Evolutionary conservation across 2,329 filamentous ascomycete species (phyloP).

Genomic region (Xylariomycetidae sp.): DNA sequence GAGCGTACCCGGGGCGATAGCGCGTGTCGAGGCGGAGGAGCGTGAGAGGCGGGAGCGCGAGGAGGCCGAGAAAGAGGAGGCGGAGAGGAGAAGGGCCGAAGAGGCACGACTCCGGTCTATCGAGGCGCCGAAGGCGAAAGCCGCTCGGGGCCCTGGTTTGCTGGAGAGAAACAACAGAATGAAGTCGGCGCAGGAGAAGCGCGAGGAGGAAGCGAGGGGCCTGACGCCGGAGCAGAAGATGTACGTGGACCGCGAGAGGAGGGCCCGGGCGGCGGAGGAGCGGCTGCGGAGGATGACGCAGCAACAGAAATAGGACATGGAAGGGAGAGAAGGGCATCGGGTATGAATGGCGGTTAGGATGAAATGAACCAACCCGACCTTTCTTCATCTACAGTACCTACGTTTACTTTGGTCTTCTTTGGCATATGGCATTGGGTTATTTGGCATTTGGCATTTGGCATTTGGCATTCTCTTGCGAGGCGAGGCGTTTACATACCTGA

Average conservation of each 20-base stretch:
- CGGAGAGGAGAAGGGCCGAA: slow-evolving; percentile 67
- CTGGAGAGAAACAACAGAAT: slow-evolving; percentile 54
- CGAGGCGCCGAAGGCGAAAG: slow-evolving; percentile 56
- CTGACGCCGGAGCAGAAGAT: slow-evolving; percentile 83
- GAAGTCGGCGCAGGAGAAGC: slow-evolving; percentile 74
- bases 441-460: too few species aligned
- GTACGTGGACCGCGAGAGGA: slow-evolving; percentile 79
- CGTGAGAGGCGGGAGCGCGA: slow-evolving; percentile 66
- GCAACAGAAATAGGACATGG: too few species aligned
- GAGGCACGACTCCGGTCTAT: slow-evolving; percentile 65
- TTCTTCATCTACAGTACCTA: too few species aligned
- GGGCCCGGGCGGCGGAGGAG: slow-evolving; percentile 88
- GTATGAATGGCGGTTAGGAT: too few species aligned
- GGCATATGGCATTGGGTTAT: too few species aligned
- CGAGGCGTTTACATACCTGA: too few species aligned
- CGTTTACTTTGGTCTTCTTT: too few species aligned
- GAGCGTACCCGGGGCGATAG: slow-evolving; percentile 66
- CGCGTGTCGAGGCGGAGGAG: slow-evolving; percentile 64
- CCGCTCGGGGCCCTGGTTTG: slow-evolving; percentile 46
- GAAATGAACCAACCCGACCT: too few species aligned
- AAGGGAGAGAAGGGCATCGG: too few species aligned
- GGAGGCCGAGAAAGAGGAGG: slow-evolving; percentile 64
- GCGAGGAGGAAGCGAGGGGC: slow-evolving; percentile 79
- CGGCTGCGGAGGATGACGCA: slow-evolving; percentile 69
- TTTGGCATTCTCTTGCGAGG: too few species aligned